Base-by-base conservation (phyloP, 495 filamentous ascomycete species). In the Aspergillus affinis region DNA sequence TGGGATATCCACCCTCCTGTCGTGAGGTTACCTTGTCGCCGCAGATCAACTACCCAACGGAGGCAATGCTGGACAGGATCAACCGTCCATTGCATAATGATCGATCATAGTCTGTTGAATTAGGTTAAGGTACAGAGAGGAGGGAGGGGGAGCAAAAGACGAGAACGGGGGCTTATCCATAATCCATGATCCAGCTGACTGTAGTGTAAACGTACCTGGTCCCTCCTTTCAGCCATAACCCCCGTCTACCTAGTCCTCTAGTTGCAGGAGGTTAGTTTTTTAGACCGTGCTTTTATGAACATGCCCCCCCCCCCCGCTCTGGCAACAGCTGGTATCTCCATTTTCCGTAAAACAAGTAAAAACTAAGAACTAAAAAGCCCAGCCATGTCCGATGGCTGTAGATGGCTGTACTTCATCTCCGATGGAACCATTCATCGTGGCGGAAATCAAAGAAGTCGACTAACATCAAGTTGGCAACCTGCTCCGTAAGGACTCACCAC, bases 21-120 rank as follows among this genome's bases (percentile, higher is more conserved):
- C 36, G 36, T 18, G n/a, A 52, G 17, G 50, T 52, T 13, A 10
- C 27, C 46, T 52, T 56, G 58, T 54, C 51, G 18, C 18, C 30
- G 53, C 32, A 65, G 62, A 65, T 65, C 59, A 61, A 51, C 58
- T 64, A 48, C 62, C 62, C 52, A 36, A 61, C 58, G 55, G 49
- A 61, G 62, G 55, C 46, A 58, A 56, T 58, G 56, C 52, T 51
- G 29, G 55, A 29, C 45, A 47, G 51, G 58, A 65, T 65, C 55
- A 58, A 50, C 62, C 51, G 36, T 36, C 44, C 49, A 59, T 53
- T 54, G 50, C 48, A 59, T 53, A 44, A 58, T 65, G 62, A 65
- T 65, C 55, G 58, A 61, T 61, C 55, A 65, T 58, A 65, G 57
- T 56, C 27, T 36, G 54, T 49, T 49, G 50, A 26, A 48, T 65